Percentiles rank a stretch among this genome's conserved stretches.
Conservation (phyloP, 257 asterid species). For the Nicotiana noctiflora region DNA sequence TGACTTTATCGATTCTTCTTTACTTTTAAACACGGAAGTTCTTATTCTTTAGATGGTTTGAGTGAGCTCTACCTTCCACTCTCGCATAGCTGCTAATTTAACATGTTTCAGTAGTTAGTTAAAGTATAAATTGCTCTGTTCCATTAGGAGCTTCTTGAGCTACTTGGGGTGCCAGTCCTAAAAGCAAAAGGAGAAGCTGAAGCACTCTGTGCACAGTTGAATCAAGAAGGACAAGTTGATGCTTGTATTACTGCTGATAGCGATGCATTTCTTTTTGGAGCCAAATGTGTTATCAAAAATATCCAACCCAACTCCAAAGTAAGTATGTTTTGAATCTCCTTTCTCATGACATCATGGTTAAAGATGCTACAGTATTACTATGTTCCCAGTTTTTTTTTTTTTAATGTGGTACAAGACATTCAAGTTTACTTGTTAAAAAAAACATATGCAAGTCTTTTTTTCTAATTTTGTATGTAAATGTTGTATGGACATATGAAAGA, state of each 20-base stretch:
- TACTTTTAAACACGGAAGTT: background rate
- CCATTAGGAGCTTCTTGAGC: slow-evolving; percentile 72
- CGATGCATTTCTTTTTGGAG: slow-evolving; percentile 86
- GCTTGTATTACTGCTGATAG: slow-evolving; percentile 95
- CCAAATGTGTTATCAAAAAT: slow-evolving; percentile 69
- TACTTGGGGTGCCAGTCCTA: slow-evolving; percentile 87
- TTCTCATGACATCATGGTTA: background rate
- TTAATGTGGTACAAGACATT: background rate
- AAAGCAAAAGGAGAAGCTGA: slow-evolving; percentile 91
- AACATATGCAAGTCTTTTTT: background rate
- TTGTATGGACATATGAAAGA: background rate
- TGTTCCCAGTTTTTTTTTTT: background rate
- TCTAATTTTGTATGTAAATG: too few relatives aligned
- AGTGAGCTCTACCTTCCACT: background rate
- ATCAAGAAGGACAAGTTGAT: slow-evolving; percentile 76
- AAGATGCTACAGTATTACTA: background rate
- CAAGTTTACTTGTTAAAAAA: too few relatives aligned
- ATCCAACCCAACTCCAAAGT: slow-evolving; percentile 74
- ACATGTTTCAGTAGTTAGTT: background rate
- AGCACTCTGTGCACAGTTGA: slow-evolving; percentile 89
- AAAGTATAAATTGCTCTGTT: background rate
- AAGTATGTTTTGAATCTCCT: slow-evolving; percentile 15
- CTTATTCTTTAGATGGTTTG: background rate
- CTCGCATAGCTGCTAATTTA: background rate
- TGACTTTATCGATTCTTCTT: background rate